phyloP scores from a whole-genome alignment of 116 monocot species.

The Dioscorea cayenensis region DNA sequence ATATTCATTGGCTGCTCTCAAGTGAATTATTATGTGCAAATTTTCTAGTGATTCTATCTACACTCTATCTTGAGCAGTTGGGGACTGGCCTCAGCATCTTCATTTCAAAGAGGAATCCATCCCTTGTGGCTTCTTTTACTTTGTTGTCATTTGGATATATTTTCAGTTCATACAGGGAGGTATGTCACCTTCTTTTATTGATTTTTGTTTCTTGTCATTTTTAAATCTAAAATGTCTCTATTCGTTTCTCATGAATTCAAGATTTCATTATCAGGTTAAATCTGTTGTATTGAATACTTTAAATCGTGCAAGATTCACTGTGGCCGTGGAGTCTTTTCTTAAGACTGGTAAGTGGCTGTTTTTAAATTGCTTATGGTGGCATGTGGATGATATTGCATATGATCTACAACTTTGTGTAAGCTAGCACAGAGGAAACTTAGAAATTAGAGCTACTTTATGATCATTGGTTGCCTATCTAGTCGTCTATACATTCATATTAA shows the following conservation, averaged over 20 bases:
- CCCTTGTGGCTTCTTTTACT: conserved; percentile 72
- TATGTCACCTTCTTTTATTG: conserved; percentile 7
- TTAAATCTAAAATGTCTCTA: background rate
- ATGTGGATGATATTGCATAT: background rate
- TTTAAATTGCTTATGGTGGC: conserved; percentile 2
- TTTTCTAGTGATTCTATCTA: background rate
- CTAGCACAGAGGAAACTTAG: no score
- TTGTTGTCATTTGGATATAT: conserved; percentile 91
- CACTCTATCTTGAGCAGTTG: conserved; percentile 33
- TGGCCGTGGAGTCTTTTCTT: conserved; percentile 89
- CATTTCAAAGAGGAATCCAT: conserved; percentile 89
- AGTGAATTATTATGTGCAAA: background rate
- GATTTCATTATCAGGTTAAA: conserved; percentile 52
- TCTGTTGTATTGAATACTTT: conserved; percentile 89
- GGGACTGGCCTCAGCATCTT: conserved; percentile 93
- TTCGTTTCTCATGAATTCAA: background rate
- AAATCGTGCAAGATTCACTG: conserved; percentile 84
- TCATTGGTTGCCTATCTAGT: no score
- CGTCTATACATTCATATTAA: no score
- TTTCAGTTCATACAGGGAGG: conserved; percentile 93
- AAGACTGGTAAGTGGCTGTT: conserved; percentile 54
- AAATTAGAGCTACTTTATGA: no score
- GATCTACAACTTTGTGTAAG: no score
- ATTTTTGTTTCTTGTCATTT: background rate
- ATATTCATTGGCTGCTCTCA: no score